Evolutionary conservation across 2,329 filamentous ascomycete species (phyloP).

Genomic region (Venturia pyrina): DNA sequence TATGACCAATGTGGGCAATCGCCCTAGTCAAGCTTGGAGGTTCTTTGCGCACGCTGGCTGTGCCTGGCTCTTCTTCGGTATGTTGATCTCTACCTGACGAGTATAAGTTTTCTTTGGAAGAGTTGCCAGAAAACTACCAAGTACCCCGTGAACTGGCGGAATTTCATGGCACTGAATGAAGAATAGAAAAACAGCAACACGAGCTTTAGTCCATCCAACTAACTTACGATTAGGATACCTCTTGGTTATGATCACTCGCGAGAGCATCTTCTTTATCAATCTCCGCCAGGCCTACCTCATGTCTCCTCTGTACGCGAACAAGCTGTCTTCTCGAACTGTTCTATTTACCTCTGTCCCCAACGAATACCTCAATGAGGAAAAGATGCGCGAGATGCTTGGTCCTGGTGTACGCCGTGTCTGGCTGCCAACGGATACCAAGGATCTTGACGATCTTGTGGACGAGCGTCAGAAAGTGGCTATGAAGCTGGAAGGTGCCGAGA

Average conservation of each 20-base stretch:
- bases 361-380: conserved; percentile 27
- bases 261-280: conserved; percentile 38
- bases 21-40: conserved; percentile 3
- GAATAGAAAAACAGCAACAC: too few relatives aligned
- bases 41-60: conserved; percentile 17
- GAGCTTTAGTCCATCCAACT: not conserved
- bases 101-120: conserved; percentile 15
- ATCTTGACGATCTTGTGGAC: conserved; percentile 34
- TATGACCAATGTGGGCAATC: conserved; percentile 28
- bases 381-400: conserved; percentile 29
- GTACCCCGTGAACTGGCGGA: too few relatives aligned
- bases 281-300: conserved; percentile 38
- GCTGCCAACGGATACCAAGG: conserved; percentile 36
- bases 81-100: conserved; percentile 16
- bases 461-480: conserved; percentile 33
- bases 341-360: conserved; percentile 38
- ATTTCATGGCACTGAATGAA: too few relatives aligned
- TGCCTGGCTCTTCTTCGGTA: conserved; percentile 35
- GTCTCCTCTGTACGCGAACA: conserved; percentile 32
- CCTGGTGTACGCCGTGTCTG: conserved; percentile 33
- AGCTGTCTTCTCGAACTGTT: conserved; percentile 37
- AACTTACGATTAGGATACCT: conserved; percentile 19
- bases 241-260: conserved; percentile 34
- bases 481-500: conserved; percentile 35
- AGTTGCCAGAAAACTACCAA: too few relatives aligned